These are phyloP conservation scores for Moniliophthora roreri DNA, from an alignment of 1,284 basidiomycete genomes.

Conservation along the genomic window DNA sequence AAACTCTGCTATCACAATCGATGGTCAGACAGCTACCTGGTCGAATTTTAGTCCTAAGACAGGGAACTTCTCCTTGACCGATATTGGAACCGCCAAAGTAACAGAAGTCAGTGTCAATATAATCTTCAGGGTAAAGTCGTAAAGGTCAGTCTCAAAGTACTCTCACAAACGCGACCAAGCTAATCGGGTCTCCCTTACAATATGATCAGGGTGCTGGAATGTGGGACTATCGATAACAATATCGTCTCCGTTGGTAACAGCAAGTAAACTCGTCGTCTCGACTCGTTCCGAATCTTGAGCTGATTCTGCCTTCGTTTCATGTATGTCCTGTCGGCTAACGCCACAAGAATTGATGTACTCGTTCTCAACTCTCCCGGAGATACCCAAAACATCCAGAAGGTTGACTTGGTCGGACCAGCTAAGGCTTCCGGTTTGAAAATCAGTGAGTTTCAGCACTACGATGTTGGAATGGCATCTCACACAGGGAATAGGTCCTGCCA, in stretches of 20 bases:
- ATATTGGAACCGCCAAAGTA: conserved; percentile 41
- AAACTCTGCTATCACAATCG: conserved; percentile 33
- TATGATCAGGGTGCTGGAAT: conserved; percentile 36
- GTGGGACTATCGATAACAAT: conserved; percentile 47
- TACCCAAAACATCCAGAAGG: conserved; percentile 35
- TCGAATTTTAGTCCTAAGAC: conserved; percentile 43
- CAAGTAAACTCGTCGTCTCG: conserved; percentile 36
- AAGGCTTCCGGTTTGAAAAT: conserved; percentile 36
- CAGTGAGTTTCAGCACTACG: conserved; percentile 24
- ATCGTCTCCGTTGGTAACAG: conserved; percentile 41
- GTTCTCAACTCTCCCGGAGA: conserved; percentile 40
- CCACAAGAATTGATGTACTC: conserved; percentile 40
- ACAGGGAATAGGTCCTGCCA: conserved; percentile 10
- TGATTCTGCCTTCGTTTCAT: conserved; percentile 35
- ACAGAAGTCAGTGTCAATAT: conserved; percentile 47
- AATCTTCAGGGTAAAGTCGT: conserved; percentile 44
- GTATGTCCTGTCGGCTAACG: conserved; percentile 41
- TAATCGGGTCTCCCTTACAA: conserved; percentile 29
- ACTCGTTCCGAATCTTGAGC: background rate
- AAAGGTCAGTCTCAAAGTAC: conserved; percentile 32
- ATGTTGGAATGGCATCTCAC: background rate
- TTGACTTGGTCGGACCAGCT: conserved; percentile 38
- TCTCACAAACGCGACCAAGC: too few relatives aligned
- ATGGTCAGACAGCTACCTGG: conserved; percentile 48
- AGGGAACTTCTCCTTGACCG: conserved; percentile 49